Conservation (phyloP, 139 green algal genomes). For the Chlorella sp. region DNA sequence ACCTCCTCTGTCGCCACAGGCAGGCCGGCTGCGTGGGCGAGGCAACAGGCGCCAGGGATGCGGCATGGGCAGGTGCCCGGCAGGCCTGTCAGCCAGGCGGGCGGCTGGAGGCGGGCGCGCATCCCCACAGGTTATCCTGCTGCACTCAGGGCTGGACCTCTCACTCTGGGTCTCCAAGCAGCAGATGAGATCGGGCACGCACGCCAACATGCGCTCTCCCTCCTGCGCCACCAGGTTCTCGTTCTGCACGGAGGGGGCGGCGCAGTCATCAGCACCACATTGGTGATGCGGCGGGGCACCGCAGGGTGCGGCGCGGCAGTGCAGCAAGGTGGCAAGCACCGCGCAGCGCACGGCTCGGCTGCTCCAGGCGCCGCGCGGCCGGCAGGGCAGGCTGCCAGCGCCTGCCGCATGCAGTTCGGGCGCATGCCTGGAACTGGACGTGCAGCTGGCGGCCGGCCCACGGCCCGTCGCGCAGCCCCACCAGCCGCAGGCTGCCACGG, state of each 20-base stretch:
- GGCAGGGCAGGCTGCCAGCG: too few relatives aligned
- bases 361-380: too few relatives aligned
- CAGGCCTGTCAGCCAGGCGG: not conserved
- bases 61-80: not conserved
- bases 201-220: constrained; percentile 6
- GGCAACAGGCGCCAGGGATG: not conserved
- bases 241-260: too few relatives aligned
- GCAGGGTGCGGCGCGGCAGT: too few relatives aligned
- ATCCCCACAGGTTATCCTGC: not conserved
- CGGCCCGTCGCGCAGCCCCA: not conserved
- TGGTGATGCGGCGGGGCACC: too few relatives aligned
- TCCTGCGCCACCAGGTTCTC: constrained; percentile 43
- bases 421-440: constrained; percentile 9
- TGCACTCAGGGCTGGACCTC: not conserved
- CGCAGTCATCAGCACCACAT: too few relatives aligned
- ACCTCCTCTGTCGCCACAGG: constrained; percentile 44
- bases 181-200: constrained; percentile 56
- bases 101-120: not conserved
- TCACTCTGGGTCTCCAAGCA: constrained; percentile 35
- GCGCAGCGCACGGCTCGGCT: too few relatives aligned
- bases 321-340: too few relatives aligned
- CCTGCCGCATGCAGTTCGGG: too few relatives aligned
- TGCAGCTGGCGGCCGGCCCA: not conserved
- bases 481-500: constrained; percentile 9
- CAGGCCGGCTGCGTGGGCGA: constrained; percentile 20